Conservation (phyloP, 352 stramenopile species). For the Phytophthora ohioensis region DNA sequence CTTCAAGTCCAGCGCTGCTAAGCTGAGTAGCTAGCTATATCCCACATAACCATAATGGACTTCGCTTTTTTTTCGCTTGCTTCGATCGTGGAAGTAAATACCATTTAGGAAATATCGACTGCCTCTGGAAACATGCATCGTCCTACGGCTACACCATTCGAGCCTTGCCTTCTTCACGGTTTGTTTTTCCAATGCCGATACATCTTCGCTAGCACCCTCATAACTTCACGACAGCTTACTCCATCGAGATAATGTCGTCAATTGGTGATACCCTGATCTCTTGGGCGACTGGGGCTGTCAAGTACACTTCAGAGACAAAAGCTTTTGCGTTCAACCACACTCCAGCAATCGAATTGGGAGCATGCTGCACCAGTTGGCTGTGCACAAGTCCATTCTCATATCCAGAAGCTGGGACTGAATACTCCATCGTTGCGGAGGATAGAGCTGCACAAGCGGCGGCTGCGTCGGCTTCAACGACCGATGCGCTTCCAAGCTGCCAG, state of each 20-base stretch:
- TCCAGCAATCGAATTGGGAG: conserved; percentile 38
- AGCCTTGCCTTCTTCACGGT: not conserved
- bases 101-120: conserved; percentile 23
- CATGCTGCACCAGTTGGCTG: conserved; percentile 39
- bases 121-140: conserved; percentile 5
- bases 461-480: conserved; percentile 47
- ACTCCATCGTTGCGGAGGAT: conserved; percentile 25
- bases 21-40: conserved; percentile 4
- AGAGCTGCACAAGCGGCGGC: conserved; percentile 34
- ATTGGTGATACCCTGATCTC: conserved; percentile 16
- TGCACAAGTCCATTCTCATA: conserved; percentile 67
- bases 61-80: not conserved
- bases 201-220: not conserved
- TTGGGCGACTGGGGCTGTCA: conserved; percentile 10
- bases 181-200: conserved; percentile 16
- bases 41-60: conserved; percentile 5
- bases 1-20: not conserved
- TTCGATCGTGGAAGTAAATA: conserved; percentile 2
- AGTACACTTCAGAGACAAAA: conserved; percentile 52
- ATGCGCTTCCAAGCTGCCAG: conserved; percentile 48
- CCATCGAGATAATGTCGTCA: conserved; percentile 32
- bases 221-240: conserved; percentile 23
- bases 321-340: conserved; percentile 61
- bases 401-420: conserved; percentile 56
- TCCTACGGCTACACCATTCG: not conserved